Evolutionary conservation across 129 eudicot species (phyloP).

Genomic region (Deinandra increscens): DNA sequence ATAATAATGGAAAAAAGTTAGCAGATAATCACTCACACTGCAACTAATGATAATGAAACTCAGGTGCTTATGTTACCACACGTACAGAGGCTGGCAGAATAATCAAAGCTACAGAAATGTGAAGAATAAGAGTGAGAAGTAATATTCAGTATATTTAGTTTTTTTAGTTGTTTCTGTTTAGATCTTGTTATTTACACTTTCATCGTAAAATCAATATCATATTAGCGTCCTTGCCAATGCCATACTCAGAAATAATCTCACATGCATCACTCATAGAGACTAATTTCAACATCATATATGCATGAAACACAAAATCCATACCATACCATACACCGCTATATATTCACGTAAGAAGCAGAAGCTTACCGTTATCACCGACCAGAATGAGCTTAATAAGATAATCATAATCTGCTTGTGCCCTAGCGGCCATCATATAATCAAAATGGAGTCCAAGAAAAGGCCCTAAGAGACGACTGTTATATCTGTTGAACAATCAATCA

Average conservation of each 20-base stretch:
- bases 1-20: neutral
- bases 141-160: too few relatives aligned
- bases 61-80: neutral
- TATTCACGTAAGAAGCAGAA: neutral
- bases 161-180: too few relatives aligned
- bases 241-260: too few relatives aligned
- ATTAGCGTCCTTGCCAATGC: too few relatives aligned
- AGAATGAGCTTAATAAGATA: constrained; percentile 83
- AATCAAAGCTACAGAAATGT: constrained; percentile 7
- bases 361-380: constrained; percentile 76
- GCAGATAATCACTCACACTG: constrained; percentile 8
- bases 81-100: neutral
- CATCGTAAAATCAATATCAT: too few relatives aligned
- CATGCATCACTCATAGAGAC: too few relatives aligned
- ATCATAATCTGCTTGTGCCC: constrained; percentile 70
- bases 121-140: neutral
- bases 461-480: too few relatives aligned
- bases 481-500: too few relatives aligned
- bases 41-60: neutral
- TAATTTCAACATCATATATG: constrained; percentile 8
- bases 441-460: constrained; percentile 10
- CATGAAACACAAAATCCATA: constrained; percentile 1
- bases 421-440: constrained; percentile 57
- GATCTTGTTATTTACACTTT: too few relatives aligned
- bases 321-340: neutral